phyloP scores from a whole-genome alignment of 2,329 filamentous ascomycete genomes.

The Paraconiothyrium sp. region DNA sequence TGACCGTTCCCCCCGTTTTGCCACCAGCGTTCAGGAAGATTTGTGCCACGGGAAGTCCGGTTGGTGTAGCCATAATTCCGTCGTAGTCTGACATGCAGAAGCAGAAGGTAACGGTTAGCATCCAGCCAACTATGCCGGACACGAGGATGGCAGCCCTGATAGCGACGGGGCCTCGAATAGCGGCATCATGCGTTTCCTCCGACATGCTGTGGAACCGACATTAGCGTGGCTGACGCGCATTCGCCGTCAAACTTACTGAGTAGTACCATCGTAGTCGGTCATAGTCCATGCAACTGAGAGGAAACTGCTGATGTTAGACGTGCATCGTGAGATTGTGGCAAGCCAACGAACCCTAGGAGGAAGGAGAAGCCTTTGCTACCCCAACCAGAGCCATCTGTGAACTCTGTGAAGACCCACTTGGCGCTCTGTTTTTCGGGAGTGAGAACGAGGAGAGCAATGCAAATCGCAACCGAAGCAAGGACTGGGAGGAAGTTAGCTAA shows the following conservation, averaged over 20 bases:
- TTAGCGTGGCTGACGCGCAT: constrained; percentile 38
- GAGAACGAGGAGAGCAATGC: constrained; percentile 65
- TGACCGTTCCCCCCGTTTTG: constrained; percentile 63
- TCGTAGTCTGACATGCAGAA: constrained; percentile 70
- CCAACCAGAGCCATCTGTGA: constrained; percentile 71
- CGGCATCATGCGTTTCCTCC: constrained; percentile 72
- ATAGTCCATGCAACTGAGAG: constrained; percentile 70
- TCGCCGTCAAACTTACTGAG: constrained; percentile 59
- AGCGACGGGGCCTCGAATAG: constrained; percentile 66
- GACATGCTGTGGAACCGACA: constrained; percentile 61
- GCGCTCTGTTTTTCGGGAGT: constrained; percentile 68
- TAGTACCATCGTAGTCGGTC: constrained; percentile 74
- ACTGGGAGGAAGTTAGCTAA: constrained; percentile 45
- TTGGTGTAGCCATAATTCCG: constrained; percentile 64
- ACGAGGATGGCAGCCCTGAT: constrained; percentile 68
- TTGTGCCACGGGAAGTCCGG: constrained; percentile 67
- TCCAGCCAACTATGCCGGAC: constrained; percentile 68
- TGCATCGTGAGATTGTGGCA: not conserved
- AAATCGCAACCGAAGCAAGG: constrained; percentile 68
- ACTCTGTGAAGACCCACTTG: constrained; percentile 68
- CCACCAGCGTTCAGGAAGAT: constrained; percentile 69
- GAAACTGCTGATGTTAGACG: constrained; percentile 51
- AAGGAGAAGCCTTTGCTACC: constrained; percentile 69
- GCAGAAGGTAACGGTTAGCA: constrained; percentile 70
- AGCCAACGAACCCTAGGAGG: constrained; percentile 61